These are phyloP conservation scores for Tylopilus rubrobrunneus DNA, from an alignment of 768 basidiomycete species.

Conservation along the genomic window DNA sequence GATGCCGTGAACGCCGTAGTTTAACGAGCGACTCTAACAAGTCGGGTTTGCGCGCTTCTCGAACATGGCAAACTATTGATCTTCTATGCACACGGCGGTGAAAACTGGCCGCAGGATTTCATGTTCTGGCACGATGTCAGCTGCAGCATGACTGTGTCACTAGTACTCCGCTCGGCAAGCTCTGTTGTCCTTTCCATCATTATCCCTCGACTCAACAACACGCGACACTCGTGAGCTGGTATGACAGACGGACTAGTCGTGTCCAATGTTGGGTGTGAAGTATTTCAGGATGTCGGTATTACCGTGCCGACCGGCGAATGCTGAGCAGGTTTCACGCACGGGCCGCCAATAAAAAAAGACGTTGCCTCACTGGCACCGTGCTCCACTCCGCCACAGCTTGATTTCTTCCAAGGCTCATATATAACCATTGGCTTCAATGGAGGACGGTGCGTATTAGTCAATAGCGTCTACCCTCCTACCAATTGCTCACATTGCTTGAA, in stretches of 20 bases:
- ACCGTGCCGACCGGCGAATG: neutral
- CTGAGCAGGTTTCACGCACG: neutral
- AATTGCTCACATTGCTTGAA: neutral
- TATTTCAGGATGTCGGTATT: neutral
- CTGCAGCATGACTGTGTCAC: no score
- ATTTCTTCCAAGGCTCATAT: neutral
- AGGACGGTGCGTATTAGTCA: neutral
- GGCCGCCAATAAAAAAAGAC: neutral
- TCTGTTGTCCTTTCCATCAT: neutral
- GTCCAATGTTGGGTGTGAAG: neutral
- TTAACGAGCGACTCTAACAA: no score
- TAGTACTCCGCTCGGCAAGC: neutral
- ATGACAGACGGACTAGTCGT: neutral
- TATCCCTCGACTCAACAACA: neutral
- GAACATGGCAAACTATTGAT: no score
- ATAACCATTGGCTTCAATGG: neutral
- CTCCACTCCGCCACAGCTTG: neutral
- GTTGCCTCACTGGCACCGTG: neutral
- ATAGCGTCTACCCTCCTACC: neutral
- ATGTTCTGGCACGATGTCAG: no score
- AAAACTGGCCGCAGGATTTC: no score
- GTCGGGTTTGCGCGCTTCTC: no score
- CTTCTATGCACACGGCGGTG: no score
- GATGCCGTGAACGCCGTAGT: no score
- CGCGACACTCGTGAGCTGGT: neutral